Evolutionary conservation across 441 rosid species (phyloP).

Genomic region (Erodium texanum): DNA sequence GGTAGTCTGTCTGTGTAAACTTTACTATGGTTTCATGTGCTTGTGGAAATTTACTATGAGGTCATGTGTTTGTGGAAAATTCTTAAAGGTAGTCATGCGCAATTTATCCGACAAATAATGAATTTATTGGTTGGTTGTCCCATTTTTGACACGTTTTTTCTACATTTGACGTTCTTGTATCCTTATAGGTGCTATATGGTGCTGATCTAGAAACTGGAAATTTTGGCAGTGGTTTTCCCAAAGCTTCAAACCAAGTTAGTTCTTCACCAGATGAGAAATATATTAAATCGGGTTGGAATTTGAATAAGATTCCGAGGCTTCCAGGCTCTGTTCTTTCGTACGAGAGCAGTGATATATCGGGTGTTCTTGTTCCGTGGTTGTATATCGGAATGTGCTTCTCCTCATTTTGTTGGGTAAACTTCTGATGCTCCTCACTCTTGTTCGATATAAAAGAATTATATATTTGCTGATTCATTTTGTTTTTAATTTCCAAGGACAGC

Average conservation of each 20-base stretch:
- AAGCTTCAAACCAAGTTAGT: constrained; percentile 30
- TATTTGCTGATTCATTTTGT: no score
- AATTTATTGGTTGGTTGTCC: neutral
- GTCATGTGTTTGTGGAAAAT: no score
- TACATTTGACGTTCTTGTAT: constrained; percentile 13
- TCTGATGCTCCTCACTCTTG: neutral
- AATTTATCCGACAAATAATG: no score
- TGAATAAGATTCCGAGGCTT: constrained; percentile 90
- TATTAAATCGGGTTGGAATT: constrained; percentile 89
- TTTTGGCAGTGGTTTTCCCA: constrained; percentile 98
- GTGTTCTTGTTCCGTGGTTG: constrained; percentile 95
- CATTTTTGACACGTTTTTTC: neutral
- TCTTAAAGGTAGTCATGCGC: no score
- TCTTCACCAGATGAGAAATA: constrained; percentile 42
- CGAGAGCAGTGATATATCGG: constrained; percentile 91
- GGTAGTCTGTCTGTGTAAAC: no score
- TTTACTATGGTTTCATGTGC: no score
- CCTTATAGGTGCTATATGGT: constrained; percentile 77
- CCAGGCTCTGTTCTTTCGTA: constrained; percentile 82
- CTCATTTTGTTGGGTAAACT: constrained; percentile 91
- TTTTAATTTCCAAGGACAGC: neutral
- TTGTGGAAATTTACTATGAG: no score
- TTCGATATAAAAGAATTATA: neutral
- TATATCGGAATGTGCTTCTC: constrained; percentile 99
- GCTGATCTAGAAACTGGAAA: constrained; percentile 95